A percentile compares a stretch with the other conserved stretches of the same genome.
These are phyloP conservation scores for Fusarium sp. DNA, from an alignment of 2,329 filamentous ascomycete species.

Conservation along the genomic window DNA sequence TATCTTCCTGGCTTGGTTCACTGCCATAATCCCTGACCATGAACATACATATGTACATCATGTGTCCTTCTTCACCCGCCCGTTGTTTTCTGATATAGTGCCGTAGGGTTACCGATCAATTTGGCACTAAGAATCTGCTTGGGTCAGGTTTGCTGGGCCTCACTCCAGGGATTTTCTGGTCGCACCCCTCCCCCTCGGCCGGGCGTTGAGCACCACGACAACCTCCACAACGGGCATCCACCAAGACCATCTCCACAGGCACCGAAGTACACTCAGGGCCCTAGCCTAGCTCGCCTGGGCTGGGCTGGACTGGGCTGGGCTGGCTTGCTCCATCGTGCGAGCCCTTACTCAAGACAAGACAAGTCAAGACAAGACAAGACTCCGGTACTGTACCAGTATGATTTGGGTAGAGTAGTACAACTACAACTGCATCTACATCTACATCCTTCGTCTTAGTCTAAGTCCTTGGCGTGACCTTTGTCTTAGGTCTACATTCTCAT, in stretches of 20 bases:
- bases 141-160: conserved; percentile 38
- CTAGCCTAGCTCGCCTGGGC: conserved; percentile 30
- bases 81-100: conserved; percentile 36
- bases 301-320: conserved; percentile 27
- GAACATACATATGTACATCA: conserved; percentile 43
- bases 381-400: conserved; percentile 32
- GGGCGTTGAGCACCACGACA: conserved; percentile 36
- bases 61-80: conserved; percentile 42
- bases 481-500: conserved; percentile 25
- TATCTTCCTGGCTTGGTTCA: conserved; percentile 19
- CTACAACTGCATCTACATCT: conserved; percentile 22
- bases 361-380: conserved; percentile 33
- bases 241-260: conserved; percentile 45
- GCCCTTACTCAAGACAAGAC: conserved; percentile 28
- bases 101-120: conserved; percentile 47
- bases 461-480: conserved; percentile 17
- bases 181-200: conserved; percentile 42
- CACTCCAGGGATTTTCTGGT: conserved; percentile 30
- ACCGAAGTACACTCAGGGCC: conserved; percentile 42
- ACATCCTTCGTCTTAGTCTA: conserved; percentile 20
- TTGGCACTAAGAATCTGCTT: conserved; percentile 45
- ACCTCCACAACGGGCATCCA: conserved; percentile 40
- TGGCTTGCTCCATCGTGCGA: conserved; percentile 28
- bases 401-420: conserved; percentile 30
- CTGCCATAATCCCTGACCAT: conserved; percentile 30